phyloP scores from a whole-genome alignment of 2,329 filamentous ascomycete species.

The Helminthosporium solani region DNA sequence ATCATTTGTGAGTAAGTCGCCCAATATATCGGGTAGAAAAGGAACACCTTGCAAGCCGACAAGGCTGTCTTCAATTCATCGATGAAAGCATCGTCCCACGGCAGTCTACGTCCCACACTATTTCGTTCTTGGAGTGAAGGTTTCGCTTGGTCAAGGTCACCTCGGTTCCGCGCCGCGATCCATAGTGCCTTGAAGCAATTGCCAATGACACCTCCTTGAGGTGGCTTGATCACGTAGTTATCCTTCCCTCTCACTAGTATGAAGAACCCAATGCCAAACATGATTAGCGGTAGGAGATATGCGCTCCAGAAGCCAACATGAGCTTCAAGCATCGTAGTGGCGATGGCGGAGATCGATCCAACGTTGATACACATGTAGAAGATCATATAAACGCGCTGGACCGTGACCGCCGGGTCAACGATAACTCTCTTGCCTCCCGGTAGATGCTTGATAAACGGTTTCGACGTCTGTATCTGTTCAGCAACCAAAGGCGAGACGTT shows the following conservation, averaged over 20 bases:
- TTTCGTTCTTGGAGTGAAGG: slow-evolving; percentile 53
- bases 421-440: slow-evolving; percentile 45
- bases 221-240: slow-evolving; percentile 40
- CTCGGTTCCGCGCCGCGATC: slow-evolving; percentile 55
- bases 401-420: slow-evolving; percentile 49
- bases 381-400: slow-evolving; percentile 56
- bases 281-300: slow-evolving; percentile 62
- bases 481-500: slow-evolving; percentile 62
- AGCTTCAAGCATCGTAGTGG: slow-evolving; percentile 68
- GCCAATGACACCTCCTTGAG: slow-evolving; percentile 40
- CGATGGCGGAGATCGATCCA: slow-evolving; percentile 67
- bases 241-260: slow-evolving; percentile 45
- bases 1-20: slow-evolving; percentile 49
- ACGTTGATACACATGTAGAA: slow-evolving; percentile 75
- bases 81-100: slow-evolving; percentile 70
- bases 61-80: slow-evolving; percentile 69
- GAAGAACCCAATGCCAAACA: slow-evolving; percentile 65
- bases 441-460: slow-evolving; percentile 43
- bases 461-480: slow-evolving; percentile 49
- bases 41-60: slow-evolving; percentile 68
- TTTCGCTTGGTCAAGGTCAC: slow-evolving; percentile 62
- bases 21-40: slow-evolving; percentile 52
- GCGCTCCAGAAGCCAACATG: slow-evolving; percentile 71
- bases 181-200: slow-evolving; percentile 59
- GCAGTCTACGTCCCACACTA: slow-evolving; percentile 43